These are phyloP conservation scores for Diplodia scrobiculata DNA, from an alignment of 2,329 filamentous ascomycete genomes.

Conservation along the genomic window DNA sequence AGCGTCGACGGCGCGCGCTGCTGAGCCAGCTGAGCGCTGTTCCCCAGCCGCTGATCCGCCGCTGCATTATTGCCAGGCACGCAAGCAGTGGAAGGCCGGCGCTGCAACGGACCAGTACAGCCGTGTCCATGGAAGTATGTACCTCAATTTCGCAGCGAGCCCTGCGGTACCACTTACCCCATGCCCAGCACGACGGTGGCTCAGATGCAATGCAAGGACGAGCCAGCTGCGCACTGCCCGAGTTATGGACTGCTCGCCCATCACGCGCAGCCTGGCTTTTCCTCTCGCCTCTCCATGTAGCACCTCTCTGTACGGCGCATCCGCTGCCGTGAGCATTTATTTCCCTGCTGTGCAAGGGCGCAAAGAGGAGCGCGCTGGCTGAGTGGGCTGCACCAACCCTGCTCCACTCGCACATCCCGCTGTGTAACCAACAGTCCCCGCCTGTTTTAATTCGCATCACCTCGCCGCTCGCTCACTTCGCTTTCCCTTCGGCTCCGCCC, in stretches of 20 bases:
- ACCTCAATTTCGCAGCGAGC: conserved; percentile 16
- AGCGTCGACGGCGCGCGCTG: not conserved
- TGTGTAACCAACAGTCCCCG: conserved; percentile 22
- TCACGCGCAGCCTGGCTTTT: conserved; percentile 19
- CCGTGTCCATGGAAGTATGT: conserved; percentile 14
- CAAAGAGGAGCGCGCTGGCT: not conserved
- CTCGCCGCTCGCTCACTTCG: conserved; percentile 14
- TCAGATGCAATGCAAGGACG: conserved; percentile 29
- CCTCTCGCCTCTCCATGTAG: not conserved
- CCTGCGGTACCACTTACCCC: conserved; percentile 23
- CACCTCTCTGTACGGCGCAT: conserved; percentile 3
- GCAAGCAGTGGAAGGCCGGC: not conserved
- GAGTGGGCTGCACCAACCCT: conserved; percentile 8
- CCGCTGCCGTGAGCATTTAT: conserved; percentile 2
- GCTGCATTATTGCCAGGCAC: conserved; percentile 1
- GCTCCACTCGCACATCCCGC: conserved; percentile 8
- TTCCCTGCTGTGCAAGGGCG: conserved; percentile 23
- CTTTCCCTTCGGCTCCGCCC: conserved; percentile 22
- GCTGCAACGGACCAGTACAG: not conserved
- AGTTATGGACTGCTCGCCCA: conserved; percentile 11
- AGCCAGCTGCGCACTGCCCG: conserved; percentile 10
- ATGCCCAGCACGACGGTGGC: conserved; percentile 15
- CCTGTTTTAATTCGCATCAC: conserved; percentile 27
- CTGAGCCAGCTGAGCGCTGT: conserved; percentile 15
- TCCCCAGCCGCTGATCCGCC: conserved; percentile 4